These are phyloP conservation scores for Mycena pura DNA, from an alignment of 768 basidiomycete species.

Conservation along the genomic window DNA sequence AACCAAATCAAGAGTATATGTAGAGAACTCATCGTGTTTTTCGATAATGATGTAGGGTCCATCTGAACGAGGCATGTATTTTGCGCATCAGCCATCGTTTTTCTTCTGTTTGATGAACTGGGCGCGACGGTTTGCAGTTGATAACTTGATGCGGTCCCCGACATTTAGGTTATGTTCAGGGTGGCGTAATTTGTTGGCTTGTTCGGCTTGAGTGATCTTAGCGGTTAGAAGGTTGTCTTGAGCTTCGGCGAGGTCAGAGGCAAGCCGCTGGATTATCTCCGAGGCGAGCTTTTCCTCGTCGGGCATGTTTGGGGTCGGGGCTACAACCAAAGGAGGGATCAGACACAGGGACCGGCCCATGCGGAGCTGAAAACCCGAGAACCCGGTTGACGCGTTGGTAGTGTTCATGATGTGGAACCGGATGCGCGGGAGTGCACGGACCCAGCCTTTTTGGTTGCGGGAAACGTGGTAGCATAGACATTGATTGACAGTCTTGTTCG, in stretches of 20 bases:
- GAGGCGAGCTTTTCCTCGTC: background rate
- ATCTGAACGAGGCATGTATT: background rate
- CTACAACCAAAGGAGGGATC: too few species aligned
- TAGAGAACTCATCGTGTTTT: conserved; percentile 10
- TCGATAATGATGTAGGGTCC: conserved; percentile 6
- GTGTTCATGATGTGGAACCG: too few species aligned
- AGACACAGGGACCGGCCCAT: too few species aligned
- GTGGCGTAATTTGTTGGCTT: background rate
- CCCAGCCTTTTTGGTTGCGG: conserved; percentile 32
- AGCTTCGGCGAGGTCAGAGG: too few species aligned
- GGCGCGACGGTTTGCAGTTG: background rate
- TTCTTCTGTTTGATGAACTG: background rate
- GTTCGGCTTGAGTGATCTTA: background rate
- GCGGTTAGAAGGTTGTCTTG: background rate
- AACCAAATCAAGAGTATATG: background rate
- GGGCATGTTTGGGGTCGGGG: background rate
- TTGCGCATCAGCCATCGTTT: background rate
- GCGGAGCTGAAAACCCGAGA: too few species aligned
- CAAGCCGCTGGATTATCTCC: background rate
- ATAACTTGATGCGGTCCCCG: background rate
- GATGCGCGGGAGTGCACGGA: conserved; percentile 18
- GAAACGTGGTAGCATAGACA: conserved; percentile 20
- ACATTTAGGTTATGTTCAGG: background rate
- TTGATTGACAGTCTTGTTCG: conserved; percentile 33
- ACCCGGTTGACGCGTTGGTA: too few species aligned